phyloP scores from a whole-genome alignment of 75 land plant species.

The Chamaecyparis obtusa region DNA sequence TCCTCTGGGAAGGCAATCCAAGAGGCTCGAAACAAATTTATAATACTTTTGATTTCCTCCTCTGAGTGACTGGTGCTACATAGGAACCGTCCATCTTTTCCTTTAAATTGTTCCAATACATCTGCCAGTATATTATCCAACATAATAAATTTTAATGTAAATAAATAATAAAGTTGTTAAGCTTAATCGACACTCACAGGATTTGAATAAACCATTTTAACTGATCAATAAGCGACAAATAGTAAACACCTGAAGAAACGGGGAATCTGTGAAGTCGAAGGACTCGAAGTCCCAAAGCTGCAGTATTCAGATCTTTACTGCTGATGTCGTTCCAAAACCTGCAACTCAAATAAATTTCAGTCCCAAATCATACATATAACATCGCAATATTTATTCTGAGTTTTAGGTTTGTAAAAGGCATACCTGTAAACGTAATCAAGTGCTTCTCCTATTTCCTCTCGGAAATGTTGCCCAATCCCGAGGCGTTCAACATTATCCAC shows the following conservation, averaged over 20 bases:
- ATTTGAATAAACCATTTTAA: too few relatives aligned
- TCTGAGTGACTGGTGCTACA: neutral
- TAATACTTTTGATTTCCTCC: neutral
- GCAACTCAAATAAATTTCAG: neutral
- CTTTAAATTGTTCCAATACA: neutral
- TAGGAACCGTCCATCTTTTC: neutral
- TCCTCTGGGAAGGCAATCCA: neutral
- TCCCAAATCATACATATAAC: neutral
- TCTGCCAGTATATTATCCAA: neutral
- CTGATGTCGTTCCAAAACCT: neutral
- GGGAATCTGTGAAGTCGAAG: too few relatives aligned
- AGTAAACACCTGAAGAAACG: too few relatives aligned
- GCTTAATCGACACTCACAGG: too few relatives aligned
- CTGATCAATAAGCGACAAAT: too few relatives aligned
- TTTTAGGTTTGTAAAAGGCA: too few relatives aligned
- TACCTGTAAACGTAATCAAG: slow-evolving; percentile 30
- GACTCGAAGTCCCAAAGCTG: too few relatives aligned
- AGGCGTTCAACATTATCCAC: slow-evolving; percentile 53
- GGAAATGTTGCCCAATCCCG: slow-evolving; percentile 16
- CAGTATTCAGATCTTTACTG: too few relatives aligned
- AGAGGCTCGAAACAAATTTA: neutral
- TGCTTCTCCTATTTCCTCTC: slow-evolving; percentile 14
- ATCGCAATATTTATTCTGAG: neutral
- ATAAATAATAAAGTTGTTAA: too few relatives aligned
- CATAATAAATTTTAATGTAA: too few relatives aligned